Base-by-base conservation (phyloP, 163 green algal species). In the Coccomyxa subellipsoidea region DNA sequence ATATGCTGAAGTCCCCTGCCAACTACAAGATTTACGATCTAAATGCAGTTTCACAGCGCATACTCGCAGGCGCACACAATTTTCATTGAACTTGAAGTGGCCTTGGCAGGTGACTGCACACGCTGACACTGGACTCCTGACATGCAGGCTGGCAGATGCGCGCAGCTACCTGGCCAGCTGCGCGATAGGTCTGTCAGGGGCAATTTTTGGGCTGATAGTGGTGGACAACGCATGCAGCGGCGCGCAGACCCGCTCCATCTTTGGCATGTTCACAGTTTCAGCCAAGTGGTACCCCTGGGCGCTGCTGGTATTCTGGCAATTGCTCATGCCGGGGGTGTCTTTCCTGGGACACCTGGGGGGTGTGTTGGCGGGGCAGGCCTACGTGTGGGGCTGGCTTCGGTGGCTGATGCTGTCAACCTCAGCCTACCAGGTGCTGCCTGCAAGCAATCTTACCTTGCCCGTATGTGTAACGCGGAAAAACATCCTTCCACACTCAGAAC, bases 121-220 rank as follows among this genome's bases (percentile, higher is more conserved):
- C 8, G 71, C 71, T 7, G 38, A 29, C 35, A 29, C 23, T 38
- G 36, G 25, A 38, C 66, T 78, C 34, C 59, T 39, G 39, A 7
- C 12, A 18, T 83, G 70, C 78, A 86, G 82, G 66, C 37, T 86
- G 5, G 38, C 32, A 12, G 34, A 39, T 10, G 47, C 31, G 15
- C 25, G 10, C 12, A 54, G 53, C 12, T 80, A 31, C 29, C 73
- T 73, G 32, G 47, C 40, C 18, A 54, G 21, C 76, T 96, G 94
- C 84, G 85, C 86, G 0, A 78, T 95, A 31, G 94, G 94, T 25
- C 89, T 96, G 37, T 93, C 85, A 3, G 94, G 93, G 21, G 82
- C 96, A 18, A 88, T 97, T 23, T 96, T 97, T 81, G 90, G 83
- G 1, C 85, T 96, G 23, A 90, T 97, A 27, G 88, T 94, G 18